A percentile compares a stretch with the other conserved stretches of the same genome.
Conservation (phyloP, 495 filamentous ascomycete species). For the Jackrogersella multiformis region DNA sequence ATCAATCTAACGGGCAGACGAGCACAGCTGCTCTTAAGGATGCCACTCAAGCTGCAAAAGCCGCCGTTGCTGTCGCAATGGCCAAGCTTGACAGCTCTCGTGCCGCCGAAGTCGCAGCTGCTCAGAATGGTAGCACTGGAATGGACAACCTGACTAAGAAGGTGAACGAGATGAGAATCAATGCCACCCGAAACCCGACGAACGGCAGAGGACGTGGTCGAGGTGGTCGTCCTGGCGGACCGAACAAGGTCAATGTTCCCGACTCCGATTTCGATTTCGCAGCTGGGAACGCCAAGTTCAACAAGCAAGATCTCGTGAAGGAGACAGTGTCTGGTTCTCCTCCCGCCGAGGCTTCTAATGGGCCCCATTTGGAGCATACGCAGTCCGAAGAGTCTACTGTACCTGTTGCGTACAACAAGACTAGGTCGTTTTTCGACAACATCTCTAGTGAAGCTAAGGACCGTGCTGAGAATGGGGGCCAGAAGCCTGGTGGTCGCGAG, state of each 20-base stretch:
- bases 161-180: slow-evolving; percentile 87
- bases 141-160: slow-evolving; percentile 84
- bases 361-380: slow-evolving; percentile 42
- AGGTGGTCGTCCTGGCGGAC: slow-evolving; percentile 65
- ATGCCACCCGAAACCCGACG: slow-evolving; percentile 56
- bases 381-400: slow-evolving; percentile 49
- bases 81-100: slow-evolving; percentile 71
- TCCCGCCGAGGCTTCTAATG: slow-evolving; percentile 62
- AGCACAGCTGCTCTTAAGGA: slow-evolving; percentile 61
- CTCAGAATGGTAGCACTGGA: slow-evolving; percentile 55
- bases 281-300: slow-evolving; percentile 94
- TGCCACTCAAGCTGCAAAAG: slow-evolving; percentile 83
- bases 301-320: slow-evolving; percentile 94
- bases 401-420: slow-evolving; percentile 78
- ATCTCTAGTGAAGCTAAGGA: slow-evolving; percentile 94
- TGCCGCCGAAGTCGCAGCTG: slow-evolving; percentile 40
- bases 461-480: slow-evolving; percentile 73
- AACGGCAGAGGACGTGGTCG: slow-evolving; percentile 58
- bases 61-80: slow-evolving; percentile 90
- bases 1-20: slow-evolving; percentile 45
- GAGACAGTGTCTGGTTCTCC: slow-evolving; percentile 87
- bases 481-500: slow-evolving; percentile 81
- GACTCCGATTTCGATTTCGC: slow-evolving; percentile 93
- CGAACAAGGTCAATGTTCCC: slow-evolving; percentile 84
- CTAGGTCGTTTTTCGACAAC: slow-evolving; percentile 93